A percentile compares a stretch with the other conserved stretches of the same genome.
These are phyloP conservation scores for Boletus tomentosulus DNA, from an alignment of 768 basidiomycete genomes.

Conservation along the genomic window DNA sequence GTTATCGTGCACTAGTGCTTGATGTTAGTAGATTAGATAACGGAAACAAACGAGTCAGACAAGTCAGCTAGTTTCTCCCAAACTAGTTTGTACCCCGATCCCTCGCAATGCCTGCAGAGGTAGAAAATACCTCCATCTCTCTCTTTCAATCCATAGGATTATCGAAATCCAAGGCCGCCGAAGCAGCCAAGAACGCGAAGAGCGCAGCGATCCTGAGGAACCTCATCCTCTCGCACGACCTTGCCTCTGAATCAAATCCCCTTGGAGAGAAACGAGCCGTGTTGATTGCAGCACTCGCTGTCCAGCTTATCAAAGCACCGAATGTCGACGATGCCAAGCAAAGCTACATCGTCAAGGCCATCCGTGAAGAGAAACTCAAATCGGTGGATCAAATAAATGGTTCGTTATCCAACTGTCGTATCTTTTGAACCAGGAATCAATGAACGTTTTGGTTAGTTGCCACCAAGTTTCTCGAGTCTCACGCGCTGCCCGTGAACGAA, in stretches of 20 bases:
- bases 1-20: slow-evolving; percentile 19
- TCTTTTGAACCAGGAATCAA: neutral
- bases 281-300: slow-evolving; percentile 63
- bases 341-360: slow-evolving; percentile 59
- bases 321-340: slow-evolving; percentile 50
- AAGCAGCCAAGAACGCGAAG: slow-evolving; percentile 79
- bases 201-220: slow-evolving; percentile 64
- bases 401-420: slow-evolving; percentile 33
- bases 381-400: slow-evolving; percentile 85
- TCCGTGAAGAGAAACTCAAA: slow-evolving; percentile 71
- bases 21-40: slow-evolving; percentile 22
- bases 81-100: neutral
- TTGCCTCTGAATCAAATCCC: slow-evolving; percentile 33
- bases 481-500: slow-evolving; percentile 58
- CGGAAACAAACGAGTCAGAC: neutral
- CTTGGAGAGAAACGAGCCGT: slow-evolving; percentile 77
- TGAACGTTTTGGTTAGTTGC: slow-evolving; percentile 36
- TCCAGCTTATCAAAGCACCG: slow-evolving; percentile 53
- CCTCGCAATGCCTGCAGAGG: slow-evolving; percentile 14
- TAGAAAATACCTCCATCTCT: slow-evolving; percentile 10
- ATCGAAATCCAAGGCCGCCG: slow-evolving; percentile 69
- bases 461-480: slow-evolving; percentile 65
- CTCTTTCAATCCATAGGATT: slow-evolving; percentile 80
- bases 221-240: slow-evolving; percentile 56
- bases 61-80: neutral